Base-by-base conservation (phyloP, 2,329 filamentous ascomycete species). In the Pseudopithomyces maydicus region DNA sequence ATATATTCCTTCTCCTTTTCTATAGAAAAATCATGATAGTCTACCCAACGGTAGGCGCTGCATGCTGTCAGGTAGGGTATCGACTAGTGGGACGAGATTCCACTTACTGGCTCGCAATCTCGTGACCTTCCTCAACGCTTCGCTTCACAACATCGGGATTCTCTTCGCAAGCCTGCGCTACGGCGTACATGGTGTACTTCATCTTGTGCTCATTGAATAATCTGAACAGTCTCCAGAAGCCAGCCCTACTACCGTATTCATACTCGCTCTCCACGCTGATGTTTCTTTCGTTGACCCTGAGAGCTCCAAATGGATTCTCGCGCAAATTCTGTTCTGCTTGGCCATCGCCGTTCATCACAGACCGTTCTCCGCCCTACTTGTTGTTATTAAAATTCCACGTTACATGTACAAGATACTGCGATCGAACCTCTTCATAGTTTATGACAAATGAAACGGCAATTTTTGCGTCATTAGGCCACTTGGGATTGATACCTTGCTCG, bases 161-260 rank as follows among this genome's bases (percentile, higher is more conserved):
- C 64, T 80, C 66, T 61, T 83, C 80, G 3, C 82, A 71, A 1
- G 81, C 81, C 41, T 79, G 74, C 1, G 77, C 81, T 2, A 84
- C 81, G 10, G 79, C 81, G 58, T 83, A 82, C 5, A 83, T 71
- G 0, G 81, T 83, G 58, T 80, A 81, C 63, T 81, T 81, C 76
- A 82, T 81, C 38, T 74, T 72, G 57, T 81, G 68, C 44, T 78
- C 73, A 59, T 81, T 79, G 72, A 83, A 83, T 52, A 83, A 65
- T 17, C 77, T 71, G 65, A 83, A 81, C 1, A 83, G 68, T 2
- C 81, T 72, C 82, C 82, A 84, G 66, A 79, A 79, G 3, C 81
- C 82, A 0, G 76, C 76, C 2, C 82, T 76, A 20, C 77, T 77
- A 33, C 82, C 80, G 61, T 84, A 84, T 54, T 84, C 81, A 59